phyloP scores from a whole-genome alignment of 495 filamentous ascomycete genomes.

The Collariella sp. region DNA sequence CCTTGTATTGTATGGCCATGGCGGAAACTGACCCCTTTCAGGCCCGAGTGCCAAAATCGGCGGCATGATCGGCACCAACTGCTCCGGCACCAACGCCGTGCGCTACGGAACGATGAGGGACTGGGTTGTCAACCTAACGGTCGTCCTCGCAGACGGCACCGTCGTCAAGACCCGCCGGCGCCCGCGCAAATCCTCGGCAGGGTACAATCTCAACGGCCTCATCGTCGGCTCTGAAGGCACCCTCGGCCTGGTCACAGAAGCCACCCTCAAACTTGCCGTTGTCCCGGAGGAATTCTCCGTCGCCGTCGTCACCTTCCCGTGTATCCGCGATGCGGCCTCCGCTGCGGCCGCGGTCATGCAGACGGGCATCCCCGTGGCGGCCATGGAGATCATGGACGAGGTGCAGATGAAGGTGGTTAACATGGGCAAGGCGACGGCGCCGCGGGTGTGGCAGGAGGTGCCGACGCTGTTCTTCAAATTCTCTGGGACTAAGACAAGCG shows the following conservation, averaged over 20 bases:
- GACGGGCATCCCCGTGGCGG: constrained; percentile 63
- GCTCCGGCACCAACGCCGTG: constrained; percentile 72
- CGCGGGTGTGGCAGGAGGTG: constrained; percentile 60
- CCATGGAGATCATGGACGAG: constrained; percentile 79
- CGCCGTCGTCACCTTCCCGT: constrained; percentile 67
- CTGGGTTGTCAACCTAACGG: constrained; percentile 74
- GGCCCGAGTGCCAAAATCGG: constrained; percentile 57
- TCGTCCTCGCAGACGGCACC: constrained; percentile 70
- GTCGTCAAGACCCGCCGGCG: constrained; percentile 67
- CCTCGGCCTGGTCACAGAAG: constrained; percentile 67
- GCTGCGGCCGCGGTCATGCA: constrained; percentile 64
- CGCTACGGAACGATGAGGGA: constrained; percentile 82
- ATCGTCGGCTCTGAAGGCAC: constrained; percentile 77
- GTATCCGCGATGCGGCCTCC: constrained; percentile 61
- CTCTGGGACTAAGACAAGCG: constrained; percentile 59
- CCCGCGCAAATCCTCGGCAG: constrained; percentile 70
- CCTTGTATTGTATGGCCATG: not conserved
- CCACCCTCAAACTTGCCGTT: constrained; percentile 64
- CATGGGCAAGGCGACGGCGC: constrained; percentile 56
- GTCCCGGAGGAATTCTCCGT: constrained; percentile 65
- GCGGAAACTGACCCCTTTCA: constrained; percentile 16
- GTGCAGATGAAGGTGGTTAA: constrained; percentile 77
- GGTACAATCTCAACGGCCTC: constrained; percentile 68
- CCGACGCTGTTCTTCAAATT: constrained; percentile 86
- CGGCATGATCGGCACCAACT: constrained; percentile 75